A percentile compares a stretch with the other conserved stretches of the same genome.
Conservation (phyloP, 2,329 filamentous ascomycete species). For the Graphilbum ipis-grandicollis region DNA sequence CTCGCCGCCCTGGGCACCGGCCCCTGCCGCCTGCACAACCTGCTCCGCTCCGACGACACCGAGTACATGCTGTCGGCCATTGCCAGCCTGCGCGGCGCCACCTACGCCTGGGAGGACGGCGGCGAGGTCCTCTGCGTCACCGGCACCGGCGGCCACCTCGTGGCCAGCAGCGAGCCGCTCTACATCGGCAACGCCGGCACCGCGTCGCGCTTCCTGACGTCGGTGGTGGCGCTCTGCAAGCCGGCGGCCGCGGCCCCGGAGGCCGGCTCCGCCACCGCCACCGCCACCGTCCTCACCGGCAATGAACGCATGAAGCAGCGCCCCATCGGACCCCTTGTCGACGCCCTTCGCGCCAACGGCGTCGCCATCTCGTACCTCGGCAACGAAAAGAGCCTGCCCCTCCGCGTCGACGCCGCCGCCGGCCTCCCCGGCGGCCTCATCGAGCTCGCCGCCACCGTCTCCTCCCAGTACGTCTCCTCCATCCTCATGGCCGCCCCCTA, state of each 20-base stretch:
- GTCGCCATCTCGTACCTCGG: conserved; percentile 78
- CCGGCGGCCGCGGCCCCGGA: conserved; percentile 25
- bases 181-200: conserved; percentile 96
- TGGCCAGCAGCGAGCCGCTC: conserved; percentile 57
- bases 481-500: conserved; percentile 95
- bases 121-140: conserved; percentile 81
- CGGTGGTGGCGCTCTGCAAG: conserved; percentile 69
- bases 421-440: conserved; percentile 79
- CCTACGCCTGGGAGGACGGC: conserved; percentile 85
- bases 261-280: conserved; percentile 16
- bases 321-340: conserved; percentile 83
- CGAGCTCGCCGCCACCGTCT: conserved; percentile 84
- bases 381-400: conserved; percentile 64
- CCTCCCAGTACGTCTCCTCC: conserved; percentile 97
- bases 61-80: conserved; percentile 96
- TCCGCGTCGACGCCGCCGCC: conserved; percentile 65
- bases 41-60: conserved; percentile 91
- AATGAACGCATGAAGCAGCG: conserved; percentile 93
- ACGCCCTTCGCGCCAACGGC: conserved; percentile 74
- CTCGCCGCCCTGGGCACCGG: conserved; percentile 79
- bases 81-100: conserved; percentile 64
- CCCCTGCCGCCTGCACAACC: conserved; percentile 73
- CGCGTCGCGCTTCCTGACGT: conserved; percentile 86
- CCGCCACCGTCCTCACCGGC: conserved; percentile 69
- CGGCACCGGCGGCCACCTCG: conserved; percentile 74